Evolutionary conservation across 345 rosid species (phyloP), one percentile per base, ranked within the genome.

Genomic region (Eucalyptus curtisii): DNA sequence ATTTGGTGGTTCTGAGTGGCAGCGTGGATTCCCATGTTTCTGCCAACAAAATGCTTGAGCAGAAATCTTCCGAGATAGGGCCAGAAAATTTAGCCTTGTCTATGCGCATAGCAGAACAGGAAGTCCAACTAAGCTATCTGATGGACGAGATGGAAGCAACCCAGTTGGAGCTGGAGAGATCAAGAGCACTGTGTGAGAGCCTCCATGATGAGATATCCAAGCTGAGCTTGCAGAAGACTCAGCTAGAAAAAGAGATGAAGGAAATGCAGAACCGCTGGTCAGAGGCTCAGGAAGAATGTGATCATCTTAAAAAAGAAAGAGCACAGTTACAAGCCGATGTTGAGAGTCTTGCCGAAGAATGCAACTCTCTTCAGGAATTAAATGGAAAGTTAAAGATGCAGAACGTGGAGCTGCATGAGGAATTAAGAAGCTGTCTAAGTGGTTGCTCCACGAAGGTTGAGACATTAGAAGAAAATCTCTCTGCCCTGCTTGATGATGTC

Each of bases 1-100:
- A 92, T 80, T 79, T 92, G 55, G 40, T 30, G 89, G 89, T 84
- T 87, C 91, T 92, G 25, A 88, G 92, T 86, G 85, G 91, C 86
- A 89, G 90, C 49, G 85, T 93, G 53, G 90, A 92, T 79, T 89
- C 92, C 61, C 92, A 92, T 88, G 92, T 91, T 88, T 92, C 93
- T 7, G 91, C 91, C n/a, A 91, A 92, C 68, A 91, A 86, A 53
- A 86, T 20, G 59, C 94, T 93, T n/a, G 93, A 92, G 64, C 89
- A 85, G 90, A 92, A 91, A 88, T 89, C 91, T 87, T 92, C 90
- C 10, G 94, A 91, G 87, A 87, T 90, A 45, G 94, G 92, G 89
- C 90, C 57, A 13, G 89, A 44, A 52, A 92, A 49, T 33, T 64
- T 31, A 40, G 42, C 61, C 30, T 17, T 50, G 87, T 37, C 37